Evolutionary conservation across 805 yeast species (phyloP), one percentile per base, ranked within the genome.

Genomic region (Ogataea haglerorum): DNA sequence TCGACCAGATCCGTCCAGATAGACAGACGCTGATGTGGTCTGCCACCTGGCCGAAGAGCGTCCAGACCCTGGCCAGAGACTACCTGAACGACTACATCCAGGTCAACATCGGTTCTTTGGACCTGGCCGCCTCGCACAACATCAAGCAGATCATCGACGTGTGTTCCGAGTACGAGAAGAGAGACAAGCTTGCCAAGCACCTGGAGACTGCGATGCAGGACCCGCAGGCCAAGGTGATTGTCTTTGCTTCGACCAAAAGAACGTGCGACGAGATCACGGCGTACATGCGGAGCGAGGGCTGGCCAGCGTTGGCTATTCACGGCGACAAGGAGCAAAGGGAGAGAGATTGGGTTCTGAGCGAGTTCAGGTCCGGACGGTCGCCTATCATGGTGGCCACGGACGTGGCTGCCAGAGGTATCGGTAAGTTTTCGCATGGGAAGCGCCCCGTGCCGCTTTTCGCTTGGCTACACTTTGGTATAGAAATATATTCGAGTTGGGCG

Each of bases 1-100:
- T 93, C 54, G 70, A 66, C 49, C 98, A 91, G 76, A 93, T 93
- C 65, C 86, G 99, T 75, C 99, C 99, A 48, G 99, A 93, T 68
- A 89, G 98, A 76, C 99, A 93, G 74, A 93, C 99, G 47, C 76
- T 91, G 58, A 88, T 93, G 97, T 93, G 98, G 98, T 91, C 98
- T 48, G 99, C 99, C 55, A 93, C 99, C 42, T 93, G 99, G 99
- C 99, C 99, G 58, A 91, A 90, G 77, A 95, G 88, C 68, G 98
- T 93, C 50, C 95, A 91, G 75, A 75, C 81, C 54, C 76, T 93
- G 62, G 95, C 97, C 52, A 78, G 83, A 59, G 99, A 93, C 67
- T 93, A 87, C 68, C 76, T 91, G 63, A 69, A 78, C 42, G 96
- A 93, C 64, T 93, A 91, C 61, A 91, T 93, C 63, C 98, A 93